Conservation (phyloP, 139 green algal species). For the Chlamydomonas applanata region DNA sequence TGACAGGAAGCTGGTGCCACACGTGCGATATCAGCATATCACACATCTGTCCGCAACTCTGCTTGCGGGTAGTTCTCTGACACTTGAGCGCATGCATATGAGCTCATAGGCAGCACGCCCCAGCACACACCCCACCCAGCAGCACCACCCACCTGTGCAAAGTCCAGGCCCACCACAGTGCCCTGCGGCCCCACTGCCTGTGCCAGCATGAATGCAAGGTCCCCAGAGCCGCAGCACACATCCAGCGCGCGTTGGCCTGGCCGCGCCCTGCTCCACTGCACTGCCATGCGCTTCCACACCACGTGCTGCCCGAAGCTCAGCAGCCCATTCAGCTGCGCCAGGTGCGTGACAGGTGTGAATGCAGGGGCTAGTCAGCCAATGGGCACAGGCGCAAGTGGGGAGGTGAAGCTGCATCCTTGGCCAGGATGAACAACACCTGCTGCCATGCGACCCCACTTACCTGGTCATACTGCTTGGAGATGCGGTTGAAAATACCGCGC, state of each 20-base stretch:
- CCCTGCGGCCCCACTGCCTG: conserved; percentile 74
- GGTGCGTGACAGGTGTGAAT: neutral
- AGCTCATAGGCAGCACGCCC: no score
- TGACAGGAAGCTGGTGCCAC: no score
- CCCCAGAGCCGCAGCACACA: conserved; percentile 93
- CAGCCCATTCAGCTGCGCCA: conserved; percentile 82
- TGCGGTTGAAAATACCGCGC: conserved; percentile 82
- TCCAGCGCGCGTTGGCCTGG: conserved; percentile 72
- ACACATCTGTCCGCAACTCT: no score
- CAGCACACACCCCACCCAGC: no score
- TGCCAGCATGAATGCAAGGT: conserved; percentile 84
- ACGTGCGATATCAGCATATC: no score
- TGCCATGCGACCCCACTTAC: conserved; percentile 26
- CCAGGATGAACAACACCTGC: no score
- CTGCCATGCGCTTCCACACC: conserved; percentile 93
- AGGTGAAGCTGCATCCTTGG: no score
- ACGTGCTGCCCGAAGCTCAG: conserved; percentile 92
- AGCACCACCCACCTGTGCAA: conserved; percentile 66
- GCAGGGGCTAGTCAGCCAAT: neutral
- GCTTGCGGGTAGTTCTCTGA: no score
- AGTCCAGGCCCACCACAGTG: conserved; percentile 83
- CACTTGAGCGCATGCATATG: no score
- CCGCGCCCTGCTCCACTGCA: conserved; percentile 78
- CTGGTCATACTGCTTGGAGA: conserved; percentile 84
- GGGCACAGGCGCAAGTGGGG: no score